phyloP scores from a whole-genome alignment of 371 early-diverging fungal species.

The Quaeritorhiza haematococci region DNA sequence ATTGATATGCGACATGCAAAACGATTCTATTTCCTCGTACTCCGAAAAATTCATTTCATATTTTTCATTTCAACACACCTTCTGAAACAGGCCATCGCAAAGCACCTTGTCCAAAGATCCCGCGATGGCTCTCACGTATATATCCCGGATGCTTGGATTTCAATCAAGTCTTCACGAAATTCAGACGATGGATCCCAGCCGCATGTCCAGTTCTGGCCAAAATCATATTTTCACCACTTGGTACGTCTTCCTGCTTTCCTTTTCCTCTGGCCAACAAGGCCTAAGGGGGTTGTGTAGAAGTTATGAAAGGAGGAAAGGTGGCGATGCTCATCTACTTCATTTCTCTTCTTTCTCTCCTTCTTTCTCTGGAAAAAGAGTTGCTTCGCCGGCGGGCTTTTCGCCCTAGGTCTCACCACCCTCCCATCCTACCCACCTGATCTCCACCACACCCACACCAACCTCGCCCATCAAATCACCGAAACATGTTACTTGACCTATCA shows the following conservation, averaged over 20 bases:
- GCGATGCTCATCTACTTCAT: background rate
- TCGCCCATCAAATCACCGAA: slow-evolving; percentile 25
- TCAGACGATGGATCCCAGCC: too few relatives aligned
- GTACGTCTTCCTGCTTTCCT: slow-evolving; percentile 9
- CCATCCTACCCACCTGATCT: too few relatives aligned
- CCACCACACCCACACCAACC: slow-evolving; percentile 16
- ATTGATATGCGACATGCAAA: background rate
- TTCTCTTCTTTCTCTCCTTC: too few relatives aligned
- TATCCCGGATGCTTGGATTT: slow-evolving; percentile 11
- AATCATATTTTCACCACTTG: slow-evolving; percentile 18
- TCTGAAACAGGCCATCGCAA: slow-evolving; percentile 43
- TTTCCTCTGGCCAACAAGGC: background rate
- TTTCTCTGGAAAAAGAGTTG: slow-evolving; percentile 42
- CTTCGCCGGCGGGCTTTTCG: slow-evolving; percentile 68
- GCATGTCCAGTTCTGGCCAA: too few relatives aligned
- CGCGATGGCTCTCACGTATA: slow-evolving; percentile 31
- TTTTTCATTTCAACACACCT: too few relatives aligned
- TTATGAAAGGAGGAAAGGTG: background rate
- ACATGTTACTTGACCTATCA: slow-evolving; percentile 33
- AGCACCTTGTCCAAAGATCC: slow-evolving; percentile 45
- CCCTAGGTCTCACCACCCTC: slow-evolving; percentile 51
- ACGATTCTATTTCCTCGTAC: background rate
- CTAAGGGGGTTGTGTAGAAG: background rate
- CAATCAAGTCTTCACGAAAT: too few relatives aligned
- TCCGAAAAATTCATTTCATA: slow-evolving; percentile 2